Evolutionary conservation across 2,329 filamentous ascomycete genomes (phyloP), one percentile per base, ranked within the genome.

Genomic region (Pseudogymnoascus sp.): DNA sequence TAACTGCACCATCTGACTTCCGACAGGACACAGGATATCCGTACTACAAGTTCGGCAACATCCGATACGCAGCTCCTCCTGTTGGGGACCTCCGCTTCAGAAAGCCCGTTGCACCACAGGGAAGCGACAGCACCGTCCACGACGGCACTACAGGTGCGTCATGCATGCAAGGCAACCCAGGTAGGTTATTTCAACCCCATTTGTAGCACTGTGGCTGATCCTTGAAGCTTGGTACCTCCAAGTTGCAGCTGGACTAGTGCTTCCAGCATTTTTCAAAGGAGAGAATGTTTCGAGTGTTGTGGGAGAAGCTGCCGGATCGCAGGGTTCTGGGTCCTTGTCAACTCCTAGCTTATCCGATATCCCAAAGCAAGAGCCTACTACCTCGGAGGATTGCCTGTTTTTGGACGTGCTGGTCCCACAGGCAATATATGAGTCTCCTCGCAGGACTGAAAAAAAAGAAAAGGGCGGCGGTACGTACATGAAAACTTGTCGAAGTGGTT

Each of bases 391-490:
- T 11, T 47, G 41, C 14, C 7, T 77, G 9, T 79, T 78, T 63
- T 66, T 81, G 8, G 79, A 80, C 64, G 74, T 81, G 3, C 72
- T 74, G 61, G 74, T 76, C 3, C 77, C 79, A 4, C 67, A 75
- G 58, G 62, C 67, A 8, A 69, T 78, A 11, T 71, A 74, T 50
- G 67, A 73, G 57, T 58, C 34, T 14, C 14, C 41, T 28, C 22
- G 41, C 2, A 16, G 41, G 7, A 47, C 22, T 16, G 41, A 47
- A 1, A 30, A 28, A 3, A 47, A 47, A 16, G 41, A 14, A 28
- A 30, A 28, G 14, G 41, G 41, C 1, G 41, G 41, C 1, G 41
- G 14, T 47, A 47, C 11, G 41, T 28, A 47, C 9, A 28, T 28
- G 5, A 4, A 28, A 28, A 12, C 22, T 8, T 25, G 6, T 28